Conservation (phyloP, 331 rosid species). For the Cydonia oblonga region DNA sequence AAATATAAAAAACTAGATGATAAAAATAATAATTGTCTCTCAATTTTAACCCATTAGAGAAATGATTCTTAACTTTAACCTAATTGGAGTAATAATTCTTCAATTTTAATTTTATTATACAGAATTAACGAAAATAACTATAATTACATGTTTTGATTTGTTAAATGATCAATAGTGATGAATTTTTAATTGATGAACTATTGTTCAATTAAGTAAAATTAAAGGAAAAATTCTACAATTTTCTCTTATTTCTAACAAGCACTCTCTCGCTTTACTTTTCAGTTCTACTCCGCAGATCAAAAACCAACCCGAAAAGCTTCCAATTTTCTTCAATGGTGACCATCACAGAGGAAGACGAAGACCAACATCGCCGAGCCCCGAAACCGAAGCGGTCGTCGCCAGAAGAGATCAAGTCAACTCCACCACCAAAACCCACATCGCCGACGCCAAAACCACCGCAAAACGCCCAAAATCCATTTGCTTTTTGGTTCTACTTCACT, state of each 20-base stretch:
- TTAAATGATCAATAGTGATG: fast-evolving
- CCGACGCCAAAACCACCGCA: constrained; percentile 8
- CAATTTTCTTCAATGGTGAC: constrained; percentile 53
- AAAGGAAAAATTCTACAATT: too few species aligned
- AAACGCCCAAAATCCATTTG: constrained; percentile 31
- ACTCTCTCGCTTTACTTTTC: not conserved
- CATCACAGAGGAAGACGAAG: constrained; percentile 59
- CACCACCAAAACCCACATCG: constrained; percentile 7
- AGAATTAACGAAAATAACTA: fast-evolving
- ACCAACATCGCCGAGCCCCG: constrained; percentile 6
- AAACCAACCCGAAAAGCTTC: not conserved
- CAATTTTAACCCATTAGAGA: too few species aligned
- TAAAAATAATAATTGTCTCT: fast-evolving
- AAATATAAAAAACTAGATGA: too few species aligned
- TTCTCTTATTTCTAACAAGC: too few species aligned
- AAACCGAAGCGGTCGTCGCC: constrained; percentile 4
- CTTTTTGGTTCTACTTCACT: constrained; percentile 81
- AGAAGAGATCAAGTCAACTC: constrained; percentile 11
- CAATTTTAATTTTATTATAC: too few species aligned
- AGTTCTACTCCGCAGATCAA: not conserved
- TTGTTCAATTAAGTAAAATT: too few species aligned
- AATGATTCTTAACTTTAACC: too few species aligned
- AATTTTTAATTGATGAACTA: fast-evolving
- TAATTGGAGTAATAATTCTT: too few species aligned
- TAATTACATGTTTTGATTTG: too few species aligned